Evolutionary conservation across 2,329 filamentous ascomycete species (phyloP).

Genomic region (Pseudopithomyces chartarum): DNA sequence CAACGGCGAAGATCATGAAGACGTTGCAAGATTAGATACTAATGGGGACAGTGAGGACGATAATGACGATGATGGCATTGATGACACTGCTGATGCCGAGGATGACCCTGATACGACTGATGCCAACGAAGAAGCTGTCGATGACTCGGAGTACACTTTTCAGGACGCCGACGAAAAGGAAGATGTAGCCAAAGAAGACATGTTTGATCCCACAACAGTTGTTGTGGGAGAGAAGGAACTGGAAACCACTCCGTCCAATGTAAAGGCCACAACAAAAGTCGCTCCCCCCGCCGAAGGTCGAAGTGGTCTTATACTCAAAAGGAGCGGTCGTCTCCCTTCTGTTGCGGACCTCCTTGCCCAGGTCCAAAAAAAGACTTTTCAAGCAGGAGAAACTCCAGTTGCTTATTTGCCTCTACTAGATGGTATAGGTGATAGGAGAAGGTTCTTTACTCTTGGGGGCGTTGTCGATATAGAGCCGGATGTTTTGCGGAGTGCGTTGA

Average conservation of each 20-base stretch:
- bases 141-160: neutral
- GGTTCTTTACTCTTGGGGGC: neutral
- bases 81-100: neutral
- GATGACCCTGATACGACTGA: neutral
- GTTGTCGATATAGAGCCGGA: conserved; percentile 3
- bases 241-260: neutral
- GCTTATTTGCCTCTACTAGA: neutral
- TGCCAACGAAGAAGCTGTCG: neutral
- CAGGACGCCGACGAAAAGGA: neutral
- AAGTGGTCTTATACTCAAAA: neutral
- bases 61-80: neutral
- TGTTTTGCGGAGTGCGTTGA: neutral
- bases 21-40: neutral
- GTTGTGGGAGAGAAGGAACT: neutral
- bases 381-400: neutral
- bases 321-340: conserved; percentile 1
- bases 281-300: neutral
- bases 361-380: neutral
- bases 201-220: neutral
- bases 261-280: neutral
- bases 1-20: too few species aligned
- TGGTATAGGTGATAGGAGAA: neutral
- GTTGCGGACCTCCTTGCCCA: too few species aligned
- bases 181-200: neutral
- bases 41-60: neutral